A percentile compares a stretch with the other conserved stretches of the same genome.
phyloP scores from a whole-genome alignment of 2,329 filamentous ascomycete species.

The Colletotrichum eremochloae region DNA sequence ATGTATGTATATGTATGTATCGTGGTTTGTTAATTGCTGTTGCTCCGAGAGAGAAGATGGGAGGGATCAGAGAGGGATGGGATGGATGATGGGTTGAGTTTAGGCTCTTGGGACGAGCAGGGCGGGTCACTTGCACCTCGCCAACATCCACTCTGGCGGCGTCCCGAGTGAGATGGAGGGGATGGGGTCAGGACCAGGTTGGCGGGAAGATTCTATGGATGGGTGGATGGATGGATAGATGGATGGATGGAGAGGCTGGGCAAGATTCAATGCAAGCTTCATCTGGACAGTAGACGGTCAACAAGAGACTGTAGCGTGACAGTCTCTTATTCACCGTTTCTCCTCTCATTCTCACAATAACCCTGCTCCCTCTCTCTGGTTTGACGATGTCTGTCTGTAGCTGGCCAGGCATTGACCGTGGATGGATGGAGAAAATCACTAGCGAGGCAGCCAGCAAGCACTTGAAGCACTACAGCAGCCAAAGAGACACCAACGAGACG shows the following conservation, averaged over 20 bases:
- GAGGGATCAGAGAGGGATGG: not conserved
- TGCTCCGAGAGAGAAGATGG: not conserved
- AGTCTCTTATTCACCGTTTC: too few relatives aligned
- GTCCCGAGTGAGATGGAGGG: not conserved
- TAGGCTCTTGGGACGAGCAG: slow-evolving; percentile 17
- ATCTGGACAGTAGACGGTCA: not conserved
- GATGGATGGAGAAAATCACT: too few relatives aligned
- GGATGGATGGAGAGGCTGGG: not conserved
- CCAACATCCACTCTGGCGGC: not conserved
- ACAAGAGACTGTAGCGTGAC: not conserved
- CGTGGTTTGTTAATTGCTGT: not conserved
- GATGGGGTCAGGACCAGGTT: slow-evolving; percentile 9
- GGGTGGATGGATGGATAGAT: not conserved
- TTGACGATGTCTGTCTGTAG: not conserved
- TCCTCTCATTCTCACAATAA: too few relatives aligned
- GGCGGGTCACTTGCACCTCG: not conserved
- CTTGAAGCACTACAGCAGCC: too few relatives aligned
- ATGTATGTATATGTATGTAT: too few relatives aligned
- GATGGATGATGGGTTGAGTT: slow-evolving; percentile 14
- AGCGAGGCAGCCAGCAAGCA: not conserved
- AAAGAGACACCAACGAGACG: not conserved
- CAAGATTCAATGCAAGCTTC: not conserved
- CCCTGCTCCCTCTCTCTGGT: too few relatives aligned
- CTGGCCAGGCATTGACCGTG: too few relatives aligned
- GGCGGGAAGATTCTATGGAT: slow-evolving; percentile 11